These are phyloP conservation scores for Misopates orontium DNA, from an alignment of 257 asterid genomes.

Conservation along the genomic window DNA sequence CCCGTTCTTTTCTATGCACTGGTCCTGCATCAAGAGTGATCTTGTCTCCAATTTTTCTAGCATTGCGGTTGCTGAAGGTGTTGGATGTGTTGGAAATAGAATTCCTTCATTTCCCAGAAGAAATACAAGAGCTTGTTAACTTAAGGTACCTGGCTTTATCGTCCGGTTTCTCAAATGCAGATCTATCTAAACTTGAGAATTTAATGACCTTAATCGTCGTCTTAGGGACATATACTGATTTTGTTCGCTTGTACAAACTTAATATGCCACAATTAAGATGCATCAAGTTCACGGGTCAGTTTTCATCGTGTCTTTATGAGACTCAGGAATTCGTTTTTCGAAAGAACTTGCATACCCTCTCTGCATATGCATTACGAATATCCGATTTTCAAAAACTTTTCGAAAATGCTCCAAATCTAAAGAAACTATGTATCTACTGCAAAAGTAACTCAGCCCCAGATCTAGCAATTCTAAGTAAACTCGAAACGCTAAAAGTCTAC, in stretches of 20 bases:
- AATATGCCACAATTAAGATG: background rate
- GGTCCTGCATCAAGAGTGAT: background rate
- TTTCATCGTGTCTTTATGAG: background rate
- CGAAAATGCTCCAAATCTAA: background rate
- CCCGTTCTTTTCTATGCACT: background rate
- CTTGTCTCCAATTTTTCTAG: background rate
- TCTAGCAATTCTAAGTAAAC: background rate
- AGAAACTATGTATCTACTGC: background rate
- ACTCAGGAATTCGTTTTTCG: background rate
- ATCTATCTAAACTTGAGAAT: background rate
- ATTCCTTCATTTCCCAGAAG: constrained; percentile 3
- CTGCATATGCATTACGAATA: background rate
- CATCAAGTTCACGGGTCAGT: background rate
- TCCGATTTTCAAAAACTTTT: background rate
- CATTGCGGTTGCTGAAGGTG: too few relatives aligned
- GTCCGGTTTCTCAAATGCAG: background rate
- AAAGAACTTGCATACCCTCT: background rate
- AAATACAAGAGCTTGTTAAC: too few relatives aligned
- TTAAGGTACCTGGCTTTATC: background rate
- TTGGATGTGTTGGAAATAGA: too few relatives aligned
- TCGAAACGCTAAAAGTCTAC: background rate
- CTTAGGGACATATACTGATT: background rate
- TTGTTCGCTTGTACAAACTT: too few relatives aligned
- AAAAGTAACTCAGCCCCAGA: background rate
- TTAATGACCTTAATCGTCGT: background rate